Base-by-base conservation (phyloP, 2,329 filamentous ascomycete species). In the Eurotiales sp. region DNA sequence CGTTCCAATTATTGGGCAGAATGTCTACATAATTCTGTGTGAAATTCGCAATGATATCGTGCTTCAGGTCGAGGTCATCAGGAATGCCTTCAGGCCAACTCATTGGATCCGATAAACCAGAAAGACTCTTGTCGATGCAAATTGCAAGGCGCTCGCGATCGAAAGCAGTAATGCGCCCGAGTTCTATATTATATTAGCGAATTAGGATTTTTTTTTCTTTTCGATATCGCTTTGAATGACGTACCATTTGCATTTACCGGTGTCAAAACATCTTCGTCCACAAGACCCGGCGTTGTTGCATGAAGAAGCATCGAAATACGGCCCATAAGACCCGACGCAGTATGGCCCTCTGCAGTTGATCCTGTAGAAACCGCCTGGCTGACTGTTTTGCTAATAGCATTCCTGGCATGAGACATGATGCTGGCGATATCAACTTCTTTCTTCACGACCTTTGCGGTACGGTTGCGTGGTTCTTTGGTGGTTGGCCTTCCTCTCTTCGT, bases 21-120 rank as follows among this genome's bases (percentile, higher is more conserved):
- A 92, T 86, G 62, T 96, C 88, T 46, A 96, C 79, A 60, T 90
- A 96, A 41, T 91, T 82, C 56, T 80, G 78, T 64, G 92, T 87
- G 61, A 96, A 95, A 22, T 77, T 76, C 39, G 75, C 70, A 61
- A 84, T 78, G 56, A 85, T 78, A 8, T 61, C 54, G 2, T 60
- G 57, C 8, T 60, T 46, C 22, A 61, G 56, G 3, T 53, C 46
- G 2, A 53, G 47, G 2, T 59, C 52, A 8, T 50, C 46, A n/a
- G 62, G 59, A n/a, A 27, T 34, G 2, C 61, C 53, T 3, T 63
- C 59, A 7, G 79, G 79, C 80, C 79, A 82, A 45, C 68, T 64
- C 17, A 78, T 61, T 8, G 72, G 71, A 15, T 77, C 72, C n/a
- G 73, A 68, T 12, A 71, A 68, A 4, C 69, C 62, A 3, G 66